phyloP scores from a whole-genome alignment of 768 basidiomycete genomes.

The Kwoniella heveanensis region DNA sequence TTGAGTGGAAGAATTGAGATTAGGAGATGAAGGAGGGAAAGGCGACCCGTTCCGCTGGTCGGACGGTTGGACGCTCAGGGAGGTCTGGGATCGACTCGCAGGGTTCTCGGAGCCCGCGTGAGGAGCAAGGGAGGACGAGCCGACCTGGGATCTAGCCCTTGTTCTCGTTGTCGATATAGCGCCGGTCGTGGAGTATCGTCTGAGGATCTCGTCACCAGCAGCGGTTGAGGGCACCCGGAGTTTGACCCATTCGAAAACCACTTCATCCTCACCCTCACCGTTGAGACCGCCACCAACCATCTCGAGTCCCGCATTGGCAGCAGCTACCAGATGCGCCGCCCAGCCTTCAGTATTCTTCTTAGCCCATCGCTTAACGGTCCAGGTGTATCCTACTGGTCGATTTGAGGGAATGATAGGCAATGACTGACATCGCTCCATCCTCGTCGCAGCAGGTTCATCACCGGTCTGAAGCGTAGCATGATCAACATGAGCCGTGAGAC shows the following conservation, averaged over 20 bases:
- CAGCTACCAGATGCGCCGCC: slow-evolving; percentile 40
- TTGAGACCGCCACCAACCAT: slow-evolving; percentile 23
- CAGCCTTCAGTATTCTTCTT: slow-evolving; percentile 48
- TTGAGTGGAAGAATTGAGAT: slow-evolving; percentile 3
- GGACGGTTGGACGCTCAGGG: slow-evolving; percentile 18
- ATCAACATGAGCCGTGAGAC: slow-evolving; percentile 19
- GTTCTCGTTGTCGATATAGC: slow-evolving; percentile 16
- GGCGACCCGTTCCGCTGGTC: slow-evolving; percentile 9
- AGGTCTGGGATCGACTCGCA: slow-evolving; percentile 11
- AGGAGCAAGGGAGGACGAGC: background rate
- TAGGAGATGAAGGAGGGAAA: slow-evolving; percentile 14
- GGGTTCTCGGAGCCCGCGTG: background rate
- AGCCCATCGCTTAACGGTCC: slow-evolving; percentile 52
- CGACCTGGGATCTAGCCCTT: slow-evolving; percentile 9
- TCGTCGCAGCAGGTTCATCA: slow-evolving; percentile 6
- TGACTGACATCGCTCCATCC: slow-evolving; percentile 15
- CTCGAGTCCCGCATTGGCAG: slow-evolving; percentile 41
- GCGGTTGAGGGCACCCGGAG: slow-evolving; percentile 23
- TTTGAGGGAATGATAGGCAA: slow-evolving; percentile 31
- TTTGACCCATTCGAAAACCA: slow-evolving; percentile 55
- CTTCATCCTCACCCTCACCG: slow-evolving; percentile 44
- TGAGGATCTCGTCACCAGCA: slow-evolving; percentile 19
- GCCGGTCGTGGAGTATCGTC: slow-evolving; percentile 19
- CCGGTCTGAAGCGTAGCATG: slow-evolving; percentile 2
- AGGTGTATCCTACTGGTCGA: slow-evolving; percentile 51